Conservation (phyloP, 179 eudicot species). For the Dionaea muscipula region DNA sequence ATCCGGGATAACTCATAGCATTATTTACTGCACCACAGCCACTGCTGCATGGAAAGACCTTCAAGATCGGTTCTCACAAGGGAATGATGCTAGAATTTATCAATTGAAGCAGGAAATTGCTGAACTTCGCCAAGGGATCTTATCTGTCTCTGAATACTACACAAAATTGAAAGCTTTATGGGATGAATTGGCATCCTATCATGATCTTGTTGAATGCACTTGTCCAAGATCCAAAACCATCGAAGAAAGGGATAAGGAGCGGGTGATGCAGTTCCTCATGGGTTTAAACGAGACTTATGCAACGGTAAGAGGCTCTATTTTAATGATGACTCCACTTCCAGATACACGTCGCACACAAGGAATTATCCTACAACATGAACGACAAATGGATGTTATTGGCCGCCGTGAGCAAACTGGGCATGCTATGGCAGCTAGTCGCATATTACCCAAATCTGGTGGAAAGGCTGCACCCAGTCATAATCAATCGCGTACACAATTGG, state of each 20-base stretch:
- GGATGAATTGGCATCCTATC: not conserved
- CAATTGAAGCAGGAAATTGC: too few species aligned
- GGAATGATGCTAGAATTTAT: too few species aligned
- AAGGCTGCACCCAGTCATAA: too few species aligned
- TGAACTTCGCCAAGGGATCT: too few species aligned
- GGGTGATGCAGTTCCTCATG: not conserved
- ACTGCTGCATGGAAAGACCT: too few species aligned
- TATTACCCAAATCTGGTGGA: too few species aligned
- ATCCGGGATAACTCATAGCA: too few species aligned
- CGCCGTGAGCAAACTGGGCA: not conserved
- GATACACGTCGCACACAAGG: not conserved
- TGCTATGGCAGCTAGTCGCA: too few species aligned
- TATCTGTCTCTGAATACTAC: not conserved
- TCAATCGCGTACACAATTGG: too few species aligned
- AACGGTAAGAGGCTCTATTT: not conserved
- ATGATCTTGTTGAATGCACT: not conserved
- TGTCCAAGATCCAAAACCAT: not conserved
- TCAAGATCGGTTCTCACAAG: too few species aligned
- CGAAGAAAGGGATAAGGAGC: not conserved
- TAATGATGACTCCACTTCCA: conserved; percentile 6
- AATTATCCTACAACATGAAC: not conserved
- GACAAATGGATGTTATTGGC: too few species aligned
- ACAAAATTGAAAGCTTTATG: not conserved
- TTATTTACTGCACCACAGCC: too few species aligned
- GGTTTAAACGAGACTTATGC: not conserved